phyloP scores from a whole-genome alignment of 2,329 filamentous ascomycete species.

The Botrytis elliptica region DNA sequence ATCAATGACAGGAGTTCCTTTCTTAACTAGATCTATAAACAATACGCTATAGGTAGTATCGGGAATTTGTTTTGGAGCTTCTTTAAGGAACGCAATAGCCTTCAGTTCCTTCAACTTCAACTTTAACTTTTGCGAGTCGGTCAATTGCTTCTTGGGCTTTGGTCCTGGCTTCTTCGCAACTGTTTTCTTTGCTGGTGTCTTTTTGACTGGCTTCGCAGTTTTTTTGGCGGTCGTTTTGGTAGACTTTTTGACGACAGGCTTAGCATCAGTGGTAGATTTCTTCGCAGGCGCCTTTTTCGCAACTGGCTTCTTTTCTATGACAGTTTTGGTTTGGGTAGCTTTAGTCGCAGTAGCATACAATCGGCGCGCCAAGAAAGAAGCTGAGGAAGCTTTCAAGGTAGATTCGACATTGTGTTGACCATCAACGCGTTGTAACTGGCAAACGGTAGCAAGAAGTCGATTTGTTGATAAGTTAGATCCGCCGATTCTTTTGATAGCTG shows the following conservation, averaged over 20 bases:
- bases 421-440: conserved; percentile 34
- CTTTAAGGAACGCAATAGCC: not conserved
- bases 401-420: conserved; percentile 24
- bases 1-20: conserved; percentile 23
- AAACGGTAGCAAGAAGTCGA: conserved; percentile 29
- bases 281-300: conserved; percentile 15
- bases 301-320: conserved; percentile 22
- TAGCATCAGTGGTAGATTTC: conserved; percentile 24
- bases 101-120: conserved; percentile 1
- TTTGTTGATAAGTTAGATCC: conserved; percentile 33
- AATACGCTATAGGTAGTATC: conserved; percentile 21
- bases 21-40: conserved; percentile 36
- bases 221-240: conserved; percentile 6
- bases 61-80: conserved; percentile 9
- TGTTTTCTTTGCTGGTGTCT: conserved; percentile 32
- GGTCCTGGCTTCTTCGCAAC: conserved; percentile 5
- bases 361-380: conserved; percentile 22
- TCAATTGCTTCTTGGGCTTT: conserved; percentile 34
- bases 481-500: conserved; percentile 34
- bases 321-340: conserved; percentile 21
- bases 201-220: conserved; percentile 22
- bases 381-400: conserved; percentile 23
- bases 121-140: conserved; percentile 5
- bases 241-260: conserved; percentile 9
- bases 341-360: conserved; percentile 35